Percentiles rank a stretch among this genome's conserved stretches.
phyloP scores from a whole-genome alignment of 2,329 filamentous ascomycete species.

The Fusarium liriodendri region DNA sequence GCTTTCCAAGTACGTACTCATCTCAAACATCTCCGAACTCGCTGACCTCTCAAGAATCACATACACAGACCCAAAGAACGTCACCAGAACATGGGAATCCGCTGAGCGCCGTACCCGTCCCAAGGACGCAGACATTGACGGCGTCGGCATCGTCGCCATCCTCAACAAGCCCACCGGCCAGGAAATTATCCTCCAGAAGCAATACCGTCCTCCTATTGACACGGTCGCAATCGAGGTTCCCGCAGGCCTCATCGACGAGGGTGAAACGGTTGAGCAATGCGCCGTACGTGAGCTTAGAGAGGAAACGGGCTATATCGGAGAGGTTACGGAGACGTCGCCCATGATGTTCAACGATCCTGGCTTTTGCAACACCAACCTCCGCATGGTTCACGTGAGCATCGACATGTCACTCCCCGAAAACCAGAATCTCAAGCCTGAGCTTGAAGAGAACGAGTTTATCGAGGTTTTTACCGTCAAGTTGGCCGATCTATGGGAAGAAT shows the following conservation, averaged over 20 bases:
- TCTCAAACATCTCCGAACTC: background rate
- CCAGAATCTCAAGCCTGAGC: slow-evolving; percentile 72
- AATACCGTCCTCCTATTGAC: slow-evolving; percentile 72
- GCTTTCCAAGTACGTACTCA: slow-evolving; percentile 62
- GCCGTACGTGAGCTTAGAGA: slow-evolving; percentile 73
- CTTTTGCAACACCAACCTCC: slow-evolving; percentile 74
- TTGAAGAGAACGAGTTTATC: slow-evolving; percentile 87
- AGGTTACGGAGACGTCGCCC: slow-evolving; percentile 66
- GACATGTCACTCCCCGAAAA: slow-evolving; percentile 78
- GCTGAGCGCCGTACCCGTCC: slow-evolving; percentile 78
- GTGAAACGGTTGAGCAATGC: slow-evolving; percentile 70
- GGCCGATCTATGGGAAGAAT: slow-evolving; percentile 71
- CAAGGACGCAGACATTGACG: slow-evolving; percentile 71
- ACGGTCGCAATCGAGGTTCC: slow-evolving; percentile 72
- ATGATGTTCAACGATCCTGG: slow-evolving; percentile 76
- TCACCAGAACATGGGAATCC: slow-evolving; percentile 75
- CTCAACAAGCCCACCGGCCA: slow-evolving; percentile 65
- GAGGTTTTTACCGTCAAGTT: slow-evolving; percentile 80
- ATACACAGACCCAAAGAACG: slow-evolving; percentile 72
- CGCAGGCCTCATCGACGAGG: slow-evolving; percentile 71
- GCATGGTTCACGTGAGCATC: slow-evolving; percentile 78
- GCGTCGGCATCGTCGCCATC: slow-evolving; percentile 79
- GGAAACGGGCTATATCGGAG: slow-evolving; percentile 74
- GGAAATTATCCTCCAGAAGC: slow-evolving; percentile 73
- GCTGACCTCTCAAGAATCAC: slow-evolving; percentile 59